A percentile compares a stretch with the other conserved stretches of the same genome.
These are phyloP conservation scores for Adenanthera pavonina DNA, from an alignment of 306 rosid species.

Conservation along the genomic window DNA sequence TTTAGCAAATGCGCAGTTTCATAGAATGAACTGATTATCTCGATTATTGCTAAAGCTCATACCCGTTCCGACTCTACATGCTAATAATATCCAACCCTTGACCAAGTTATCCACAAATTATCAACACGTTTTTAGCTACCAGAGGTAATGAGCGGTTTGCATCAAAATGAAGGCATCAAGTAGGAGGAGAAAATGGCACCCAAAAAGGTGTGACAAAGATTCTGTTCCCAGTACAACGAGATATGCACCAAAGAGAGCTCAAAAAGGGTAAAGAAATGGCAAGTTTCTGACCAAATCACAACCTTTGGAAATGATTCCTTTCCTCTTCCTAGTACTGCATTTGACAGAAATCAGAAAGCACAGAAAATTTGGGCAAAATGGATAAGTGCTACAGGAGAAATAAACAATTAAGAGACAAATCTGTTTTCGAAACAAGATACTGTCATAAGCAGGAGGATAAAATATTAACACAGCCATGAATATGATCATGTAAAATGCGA, in stretches of 20 bases:
- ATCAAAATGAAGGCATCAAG: neutral
- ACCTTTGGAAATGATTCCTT: neutral
- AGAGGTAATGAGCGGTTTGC: neutral
- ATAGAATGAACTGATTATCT: neutral
- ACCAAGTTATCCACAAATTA: neutral
- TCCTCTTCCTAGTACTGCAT: neutral
- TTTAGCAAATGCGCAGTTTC: neutral
- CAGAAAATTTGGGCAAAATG: neutral
- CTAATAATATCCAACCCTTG: neutral
- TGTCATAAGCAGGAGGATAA: conserved; percentile 21
- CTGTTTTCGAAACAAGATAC: conserved; percentile 24
- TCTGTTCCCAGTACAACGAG: neutral
- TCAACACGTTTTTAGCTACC: neutral
- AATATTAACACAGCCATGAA: conserved; percentile 22
- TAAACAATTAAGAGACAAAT: neutral
- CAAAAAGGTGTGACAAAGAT: neutral
- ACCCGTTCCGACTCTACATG: neutral
- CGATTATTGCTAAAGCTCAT: neutral
- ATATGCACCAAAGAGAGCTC: neutral
- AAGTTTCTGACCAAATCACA: neutral
- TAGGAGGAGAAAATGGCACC: neutral
- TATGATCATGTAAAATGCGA: conserved; percentile 33
- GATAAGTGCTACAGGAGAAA: neutral
- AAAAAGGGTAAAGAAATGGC: neutral
- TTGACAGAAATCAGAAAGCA: neutral